phyloP scores from a whole-genome alignment of 2,329 filamentous ascomycete species.

The Talaromyces sp. region DNA sequence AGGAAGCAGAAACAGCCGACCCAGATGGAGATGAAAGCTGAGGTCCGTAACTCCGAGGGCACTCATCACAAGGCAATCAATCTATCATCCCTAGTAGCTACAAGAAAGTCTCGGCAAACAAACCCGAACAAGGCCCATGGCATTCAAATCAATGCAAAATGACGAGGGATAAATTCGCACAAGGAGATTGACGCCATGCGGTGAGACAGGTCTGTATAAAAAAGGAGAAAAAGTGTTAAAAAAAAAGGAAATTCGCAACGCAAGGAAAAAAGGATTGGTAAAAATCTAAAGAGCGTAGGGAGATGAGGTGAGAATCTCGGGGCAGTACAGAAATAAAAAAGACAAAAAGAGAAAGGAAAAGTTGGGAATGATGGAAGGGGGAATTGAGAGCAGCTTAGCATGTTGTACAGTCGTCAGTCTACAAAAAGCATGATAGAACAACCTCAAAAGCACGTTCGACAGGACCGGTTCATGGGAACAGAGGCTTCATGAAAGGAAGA shows the following conservation, averaged over 20 bases:
- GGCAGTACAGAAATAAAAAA: conserved; percentile 2
- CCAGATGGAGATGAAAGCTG: conserved; percentile 7
- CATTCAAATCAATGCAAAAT: conserved; percentile 5
- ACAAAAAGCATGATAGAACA: conserved; percentile 26
- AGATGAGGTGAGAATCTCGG: background rate
- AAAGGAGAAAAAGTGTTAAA: conserved; percentile 9
- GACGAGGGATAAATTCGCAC: conserved; percentile 9
- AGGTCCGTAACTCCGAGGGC: conserved; percentile 16
- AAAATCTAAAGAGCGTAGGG: background rate
- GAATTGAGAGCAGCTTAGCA: conserved; percentile 13
- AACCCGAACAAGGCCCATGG: conserved; percentile 7
- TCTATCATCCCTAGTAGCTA: conserved; percentile 17
- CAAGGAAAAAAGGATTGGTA: conserved; percentile 2
- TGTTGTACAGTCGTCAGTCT: conserved; percentile 33
- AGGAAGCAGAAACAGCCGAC: conserved; percentile 4
- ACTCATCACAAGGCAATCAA: conserved; percentile 1
- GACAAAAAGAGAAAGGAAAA: conserved; percentile 3
- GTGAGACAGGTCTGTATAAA: conserved; percentile 12
- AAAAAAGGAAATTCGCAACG: conserved; percentile 4
- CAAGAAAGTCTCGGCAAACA: conserved; percentile 15
- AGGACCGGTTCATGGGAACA: conserved; percentile 30
- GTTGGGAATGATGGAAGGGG: conserved; percentile 6
- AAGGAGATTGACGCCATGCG: conserved; percentile 10
- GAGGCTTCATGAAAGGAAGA: conserved; percentile 14
- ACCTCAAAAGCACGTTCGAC: conserved; percentile 33